Evolutionary conservation across 148 eudicot species (phyloP).

Genomic region (Spergularia bocconei): DNA sequence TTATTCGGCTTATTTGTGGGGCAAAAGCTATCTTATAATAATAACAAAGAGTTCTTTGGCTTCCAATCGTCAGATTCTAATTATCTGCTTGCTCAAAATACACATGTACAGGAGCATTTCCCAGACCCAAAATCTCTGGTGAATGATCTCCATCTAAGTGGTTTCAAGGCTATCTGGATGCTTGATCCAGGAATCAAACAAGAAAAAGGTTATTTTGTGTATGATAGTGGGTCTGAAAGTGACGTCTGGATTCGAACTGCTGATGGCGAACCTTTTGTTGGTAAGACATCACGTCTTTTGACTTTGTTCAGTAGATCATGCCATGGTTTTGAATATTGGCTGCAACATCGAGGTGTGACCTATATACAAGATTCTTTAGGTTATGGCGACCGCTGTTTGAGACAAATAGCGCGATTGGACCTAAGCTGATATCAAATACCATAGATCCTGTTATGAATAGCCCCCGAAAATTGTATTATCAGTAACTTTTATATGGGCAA

Average conservation of each 20-base stretch:
- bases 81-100: conserved; percentile 4
- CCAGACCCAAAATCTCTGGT: conserved; percentile 76
- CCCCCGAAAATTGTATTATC: background rate
- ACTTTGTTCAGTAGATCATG: background rate
- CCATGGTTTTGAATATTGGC: no score
- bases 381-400: no score
- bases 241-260: conserved; percentile 79
- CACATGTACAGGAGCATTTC: conserved; percentile 63
- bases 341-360: no score
- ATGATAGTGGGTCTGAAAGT: conserved; percentile 75
- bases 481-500: background rate
- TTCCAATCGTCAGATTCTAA: background rate
- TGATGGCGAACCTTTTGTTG: conserved; percentile 81
- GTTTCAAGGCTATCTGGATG: conserved; percentile 99
- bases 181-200: conserved; percentile 95
- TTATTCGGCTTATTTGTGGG: background rate
- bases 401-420: no score
- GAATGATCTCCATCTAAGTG: conserved; percentile 68
- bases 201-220: conserved; percentile 87
- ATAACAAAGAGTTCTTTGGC: background rate
- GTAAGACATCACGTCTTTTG: conserved; percentile 33
- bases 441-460: background rate
- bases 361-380: no score
- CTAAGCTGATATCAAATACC: no score
- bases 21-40: background rate